Evolutionary conservation across 169 alveolate genomes (phyloP).

Genomic region (Babesia gibsoni): DNA sequence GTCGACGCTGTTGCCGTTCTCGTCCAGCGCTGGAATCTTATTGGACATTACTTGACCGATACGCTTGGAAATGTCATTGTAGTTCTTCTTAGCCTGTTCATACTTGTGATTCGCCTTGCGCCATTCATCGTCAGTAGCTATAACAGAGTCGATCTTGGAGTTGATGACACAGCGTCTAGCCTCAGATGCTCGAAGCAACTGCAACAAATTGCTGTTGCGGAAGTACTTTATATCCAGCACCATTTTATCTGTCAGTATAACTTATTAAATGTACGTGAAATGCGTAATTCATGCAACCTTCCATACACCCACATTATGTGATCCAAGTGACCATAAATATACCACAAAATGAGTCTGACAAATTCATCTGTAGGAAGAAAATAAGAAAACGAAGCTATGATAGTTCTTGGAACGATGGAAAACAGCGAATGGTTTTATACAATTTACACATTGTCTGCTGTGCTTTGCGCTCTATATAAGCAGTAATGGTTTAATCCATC

Average conservation of each 20-base stretch:
- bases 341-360: no score
- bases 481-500: no score
- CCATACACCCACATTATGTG: no score
- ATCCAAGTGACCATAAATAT: no score
- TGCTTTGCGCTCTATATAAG: not conserved
- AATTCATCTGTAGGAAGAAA: no score
- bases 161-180: slow-evolving; percentile 67
- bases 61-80: slow-evolving; percentile 60
- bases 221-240: slow-evolving; percentile 72
- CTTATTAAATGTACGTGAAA: no score
- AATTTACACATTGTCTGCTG: not conserved
- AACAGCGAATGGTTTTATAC: not conserved
- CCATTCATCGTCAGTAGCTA: slow-evolving; percentile 81
- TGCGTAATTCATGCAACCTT: no score
- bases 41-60: slow-evolving; percentile 58
- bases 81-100: slow-evolving; percentile 76
- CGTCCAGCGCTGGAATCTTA: slow-evolving; percentile 12
- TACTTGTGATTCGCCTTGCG: slow-evolving; percentile 72
- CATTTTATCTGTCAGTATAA: no score
- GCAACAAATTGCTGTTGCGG: slow-evolving; percentile 67
- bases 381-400: not conserved
- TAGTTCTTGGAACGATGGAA: not conserved
- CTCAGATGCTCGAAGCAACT: slow-evolving; percentile 71
- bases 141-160: slow-evolving; percentile 68
- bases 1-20: slow-evolving; percentile 15